Evolutionary conservation across 176 grass and related monocot species (phyloP).

Genomic region (Poa pratensis): DNA sequence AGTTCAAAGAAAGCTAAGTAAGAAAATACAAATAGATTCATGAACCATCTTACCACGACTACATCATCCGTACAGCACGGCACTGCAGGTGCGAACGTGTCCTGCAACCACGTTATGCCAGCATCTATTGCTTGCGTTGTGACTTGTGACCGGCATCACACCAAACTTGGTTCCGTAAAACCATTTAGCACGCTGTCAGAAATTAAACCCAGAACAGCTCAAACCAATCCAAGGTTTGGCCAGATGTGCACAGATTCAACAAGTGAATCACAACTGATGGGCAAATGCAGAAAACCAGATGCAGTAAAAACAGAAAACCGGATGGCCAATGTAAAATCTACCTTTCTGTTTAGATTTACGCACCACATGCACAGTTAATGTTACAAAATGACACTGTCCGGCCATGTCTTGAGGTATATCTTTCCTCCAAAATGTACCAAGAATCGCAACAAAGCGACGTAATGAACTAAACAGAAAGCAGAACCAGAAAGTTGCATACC

Average conservation of each 20-base stretch:
- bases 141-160: neutral
- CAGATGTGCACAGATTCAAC: neutral
- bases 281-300: neutral
- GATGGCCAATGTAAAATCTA: conserved; percentile 32
- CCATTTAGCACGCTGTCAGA: neutral
- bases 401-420: conserved; percentile 31
- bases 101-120: too few relatives aligned
- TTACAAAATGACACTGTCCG: conserved; percentile 52
- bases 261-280: neutral
- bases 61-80: too few relatives aligned
- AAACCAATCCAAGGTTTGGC: neutral
- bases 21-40: too few relatives aligned
- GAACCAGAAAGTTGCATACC: conserved; percentile 55
- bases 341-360: conserved; percentile 45
- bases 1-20: too few relatives aligned
- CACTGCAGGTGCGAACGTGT: too few relatives aligned
- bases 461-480: conserved; percentile 45
- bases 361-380: conserved; percentile 44
- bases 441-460: conserved; percentile 41
- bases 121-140: too few relatives aligned
- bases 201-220: neutral
- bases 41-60: too few relatives aligned
- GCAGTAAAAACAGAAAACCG: neutral
- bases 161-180: neutral
- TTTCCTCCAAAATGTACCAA: conserved; percentile 47